A percentile compares a stretch with the other conserved stretches of the same genome.
Evolutionary conservation across 805 yeast genomes (phyloP).

Genomic region (Brettanomyces bruxellensis): DNA sequence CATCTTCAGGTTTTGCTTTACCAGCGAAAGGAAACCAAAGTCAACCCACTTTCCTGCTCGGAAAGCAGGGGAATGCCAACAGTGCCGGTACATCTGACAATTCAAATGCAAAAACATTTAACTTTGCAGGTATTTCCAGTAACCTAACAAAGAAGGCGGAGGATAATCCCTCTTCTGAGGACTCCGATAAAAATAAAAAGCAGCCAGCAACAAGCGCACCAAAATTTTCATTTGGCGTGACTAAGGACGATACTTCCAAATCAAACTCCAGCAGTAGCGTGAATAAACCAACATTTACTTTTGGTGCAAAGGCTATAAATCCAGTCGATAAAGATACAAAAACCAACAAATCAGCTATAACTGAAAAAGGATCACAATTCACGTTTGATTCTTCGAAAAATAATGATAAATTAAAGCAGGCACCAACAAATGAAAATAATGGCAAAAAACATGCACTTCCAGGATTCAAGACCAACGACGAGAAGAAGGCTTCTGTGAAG

Average conservation of each 20-base stretch:
- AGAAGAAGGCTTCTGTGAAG: constrained; percentile 20
- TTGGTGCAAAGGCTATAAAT: constrained; percentile 1
- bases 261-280: not conserved
- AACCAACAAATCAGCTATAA: not conserved
- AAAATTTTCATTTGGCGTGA: constrained; percentile 9
- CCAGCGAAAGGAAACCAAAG: not conserved
- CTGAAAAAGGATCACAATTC: not conserved
- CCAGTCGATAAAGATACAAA: not conserved
- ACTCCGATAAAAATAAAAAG: constrained; percentile 8
- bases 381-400: constrained; percentile 9
- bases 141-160: not conserved
- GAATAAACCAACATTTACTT: not conserved
- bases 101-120: constrained; percentile 1
- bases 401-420: constrained; percentile 6
- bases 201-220: not conserved
- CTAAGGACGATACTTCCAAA: not conserved
- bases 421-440: not conserved
- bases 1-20: constrained; percentile 13
- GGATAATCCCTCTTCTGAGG: constrained; percentile 5
- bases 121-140: not conserved
- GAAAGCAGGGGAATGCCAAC: not conserved
- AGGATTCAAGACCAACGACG: not conserved
- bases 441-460: not conserved
- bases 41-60: constrained; percentile 4
- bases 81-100: constrained; percentile 1